phyloP scores from a whole-genome alignment of 2,329 filamentous ascomycete genomes.

The Colletotrichum higginsianum region DNA sequence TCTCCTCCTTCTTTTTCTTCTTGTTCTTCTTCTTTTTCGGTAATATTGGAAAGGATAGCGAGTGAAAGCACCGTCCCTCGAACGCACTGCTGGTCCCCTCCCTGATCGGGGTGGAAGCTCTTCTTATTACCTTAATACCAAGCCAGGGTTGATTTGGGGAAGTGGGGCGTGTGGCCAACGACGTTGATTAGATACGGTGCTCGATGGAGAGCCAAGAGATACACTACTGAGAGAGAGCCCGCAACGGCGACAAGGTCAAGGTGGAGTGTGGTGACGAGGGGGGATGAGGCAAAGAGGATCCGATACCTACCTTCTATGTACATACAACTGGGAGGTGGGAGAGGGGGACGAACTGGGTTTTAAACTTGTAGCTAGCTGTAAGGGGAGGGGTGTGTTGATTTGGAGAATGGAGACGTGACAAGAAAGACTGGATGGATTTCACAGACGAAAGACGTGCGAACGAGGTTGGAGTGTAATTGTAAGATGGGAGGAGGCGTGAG shows the following conservation, averaged over 20 bases:
- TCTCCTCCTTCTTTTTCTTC: too few relatives aligned
- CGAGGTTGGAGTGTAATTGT: slow-evolving; percentile 11
- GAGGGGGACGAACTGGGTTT: slow-evolving; percentile 14
- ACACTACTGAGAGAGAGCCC: background rate
- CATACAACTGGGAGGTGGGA: slow-evolving; percentile 12
- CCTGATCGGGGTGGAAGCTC: slow-evolving; percentile 40
- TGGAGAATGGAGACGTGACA: slow-evolving; percentile 4
- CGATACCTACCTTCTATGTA: too few relatives aligned
- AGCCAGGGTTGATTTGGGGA: slow-evolving; percentile 43
- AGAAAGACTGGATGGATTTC: background rate
- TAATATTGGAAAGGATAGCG: slow-evolving; percentile 22
- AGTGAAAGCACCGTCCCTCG: slow-evolving; percentile 28
- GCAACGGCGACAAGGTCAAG: slow-evolving; percentile 2
- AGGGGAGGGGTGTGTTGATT: slow-evolving; percentile 1
- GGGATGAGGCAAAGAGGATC: slow-evolving; percentile 14
- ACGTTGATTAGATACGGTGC: slow-evolving; percentile 18
- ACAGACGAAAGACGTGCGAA: background rate
- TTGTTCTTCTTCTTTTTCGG: background rate
- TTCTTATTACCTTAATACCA: slow-evolving; percentile 40
- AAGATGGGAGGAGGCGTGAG: background rate
- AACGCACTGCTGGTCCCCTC: slow-evolving; percentile 30
- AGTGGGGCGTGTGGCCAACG: slow-evolving; percentile 40
- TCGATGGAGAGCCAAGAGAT: slow-evolving; percentile 7
- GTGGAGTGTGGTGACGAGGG: slow-evolving; percentile 11
- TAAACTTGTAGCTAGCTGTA: background rate